Percentiles rank a stretch among this genome's conserved stretches.
Evolutionary conservation across 345 rosid genomes (phyloP).

Genomic region (Rhodamnia argentea): DNA sequence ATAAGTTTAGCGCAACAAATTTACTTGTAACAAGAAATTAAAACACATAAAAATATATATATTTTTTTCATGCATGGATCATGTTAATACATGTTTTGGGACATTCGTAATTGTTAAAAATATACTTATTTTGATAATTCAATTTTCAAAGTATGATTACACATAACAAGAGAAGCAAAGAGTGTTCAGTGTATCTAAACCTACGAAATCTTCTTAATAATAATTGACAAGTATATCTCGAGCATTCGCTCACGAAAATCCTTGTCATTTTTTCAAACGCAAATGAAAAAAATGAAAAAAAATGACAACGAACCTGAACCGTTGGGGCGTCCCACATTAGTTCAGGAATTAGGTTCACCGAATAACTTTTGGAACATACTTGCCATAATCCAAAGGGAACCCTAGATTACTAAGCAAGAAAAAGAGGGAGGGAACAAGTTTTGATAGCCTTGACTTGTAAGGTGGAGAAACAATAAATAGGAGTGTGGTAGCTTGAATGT

Average conservation of each 20-base stretch:
- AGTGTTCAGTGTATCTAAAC: neutral
- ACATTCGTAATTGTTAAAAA: neutral
- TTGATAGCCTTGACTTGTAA: neutral
- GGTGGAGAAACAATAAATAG: neutral
- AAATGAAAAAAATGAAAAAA: too few species aligned
- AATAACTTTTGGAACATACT: neutral
- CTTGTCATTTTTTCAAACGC: neutral
- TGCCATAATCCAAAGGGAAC: neutral
- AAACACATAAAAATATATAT: neutral
- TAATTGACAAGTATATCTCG: neutral
- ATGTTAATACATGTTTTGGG: neutral
- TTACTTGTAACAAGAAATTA: neutral
- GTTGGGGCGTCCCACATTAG: neutral
- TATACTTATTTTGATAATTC: neutral
- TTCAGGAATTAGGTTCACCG: neutral
- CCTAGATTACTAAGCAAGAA: neutral
- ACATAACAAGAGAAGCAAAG: neutral
- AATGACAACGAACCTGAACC: neutral
- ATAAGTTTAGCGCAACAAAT: neutral
- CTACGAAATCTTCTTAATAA: neutral
- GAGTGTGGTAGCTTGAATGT: neutral
- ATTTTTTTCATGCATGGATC: neutral
- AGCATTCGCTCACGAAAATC: neutral
- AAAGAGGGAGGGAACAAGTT: neutral
- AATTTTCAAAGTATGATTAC: neutral